Evolutionary conservation across 768 basidiomycete species (phyloP), one percentile per base, ranked within the genome.

Genomic region (Boletus barrowsii): DNA sequence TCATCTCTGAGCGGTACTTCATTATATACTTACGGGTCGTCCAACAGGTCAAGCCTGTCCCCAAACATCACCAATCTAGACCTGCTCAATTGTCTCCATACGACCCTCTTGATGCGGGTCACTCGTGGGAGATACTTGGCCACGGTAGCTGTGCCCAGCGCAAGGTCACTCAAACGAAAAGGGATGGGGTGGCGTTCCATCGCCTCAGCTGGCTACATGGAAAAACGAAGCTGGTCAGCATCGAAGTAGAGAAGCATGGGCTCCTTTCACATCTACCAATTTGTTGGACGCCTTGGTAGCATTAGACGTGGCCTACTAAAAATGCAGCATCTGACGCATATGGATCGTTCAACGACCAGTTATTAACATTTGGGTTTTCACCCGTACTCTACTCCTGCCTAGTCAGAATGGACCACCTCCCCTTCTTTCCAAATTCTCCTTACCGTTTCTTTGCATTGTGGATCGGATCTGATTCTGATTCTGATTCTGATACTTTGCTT

Each of bases 141-240:
- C 71, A 77, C 47, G 77, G 79, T 13, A 81, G 79, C 59, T 75
- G 77, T 3, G 74, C 75, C 24, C 85, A 87, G 65, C 76, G 83
- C 46, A 80, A 79, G 57, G 78, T 83, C 17, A 76, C 83, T 17
- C 74, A 30, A 87, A 87, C 60, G 81, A 86, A 66, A 76, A 76
- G 56, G 73, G 86, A 32, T n/a, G n/a, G 26, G 76, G 76, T 18
- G 86, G 86, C n/a, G 82, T n/a, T 88, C 29, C 76, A 83, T 43
- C 72, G 86, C 47, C 67, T 87, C 14, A 87, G 87, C 70, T 87
- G 82, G 78, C 72, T 88, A 43, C 81, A 81, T 22, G 76, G 79
- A 30, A 86, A 83, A 63, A 84, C 81, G 32, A 70, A 74, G 43
- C 64, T 88, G 37, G 73, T 83, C 33, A 86, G 86, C 26, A 75